These are phyloP conservation scores for Phytophthora citrophthora DNA, from an alignment of 352 stramenopile species.

Conservation along the genomic window DNA sequence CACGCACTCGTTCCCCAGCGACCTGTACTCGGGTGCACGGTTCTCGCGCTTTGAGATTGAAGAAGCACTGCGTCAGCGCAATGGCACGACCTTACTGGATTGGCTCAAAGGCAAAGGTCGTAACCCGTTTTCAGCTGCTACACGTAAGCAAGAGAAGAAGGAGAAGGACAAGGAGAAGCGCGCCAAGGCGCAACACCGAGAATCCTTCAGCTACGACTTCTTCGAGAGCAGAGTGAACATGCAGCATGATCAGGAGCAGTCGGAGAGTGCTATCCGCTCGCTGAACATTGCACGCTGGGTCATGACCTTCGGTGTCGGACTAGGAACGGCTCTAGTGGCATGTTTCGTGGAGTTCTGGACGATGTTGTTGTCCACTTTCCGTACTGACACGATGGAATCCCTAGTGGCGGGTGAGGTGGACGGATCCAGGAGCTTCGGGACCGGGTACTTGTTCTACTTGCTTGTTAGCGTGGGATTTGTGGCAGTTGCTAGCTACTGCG, in stretches of 20 bases:
- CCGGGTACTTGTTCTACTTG: constrained; percentile 90
- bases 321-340: constrained; percentile 93
- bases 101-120: constrained; percentile 65
- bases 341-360: constrained; percentile 94
- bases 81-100: constrained; percentile 70
- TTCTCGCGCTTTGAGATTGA: constrained; percentile 85
- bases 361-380: constrained; percentile 84
- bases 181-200: constrained; percentile 84
- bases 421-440: constrained; percentile 58
- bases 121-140: constrained; percentile 34
- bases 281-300: constrained; percentile 93
- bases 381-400: constrained; percentile 91
- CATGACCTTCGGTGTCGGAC: constrained; percentile 95
- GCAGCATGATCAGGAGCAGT: constrained; percentile 88
- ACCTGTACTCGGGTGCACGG: constrained; percentile 74
- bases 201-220: constrained; percentile 90
- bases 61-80: constrained; percentile 64
- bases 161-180: constrained; percentile 76
- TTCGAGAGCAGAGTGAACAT: constrained; percentile 88
- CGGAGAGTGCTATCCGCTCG: constrained; percentile 72
- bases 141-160: constrained; percentile 40
- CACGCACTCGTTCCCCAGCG: constrained; percentile 82
- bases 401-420: constrained; percentile 68
- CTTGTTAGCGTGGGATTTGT: constrained; percentile 94
- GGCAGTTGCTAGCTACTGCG: constrained; percentile 87